A percentile compares a stretch with the other conserved stretches of the same genome.
Evolutionary conservation across 2,329 filamentous ascomycete genomes (phyloP).

Genomic region (Colletotrichum filicis): DNA sequence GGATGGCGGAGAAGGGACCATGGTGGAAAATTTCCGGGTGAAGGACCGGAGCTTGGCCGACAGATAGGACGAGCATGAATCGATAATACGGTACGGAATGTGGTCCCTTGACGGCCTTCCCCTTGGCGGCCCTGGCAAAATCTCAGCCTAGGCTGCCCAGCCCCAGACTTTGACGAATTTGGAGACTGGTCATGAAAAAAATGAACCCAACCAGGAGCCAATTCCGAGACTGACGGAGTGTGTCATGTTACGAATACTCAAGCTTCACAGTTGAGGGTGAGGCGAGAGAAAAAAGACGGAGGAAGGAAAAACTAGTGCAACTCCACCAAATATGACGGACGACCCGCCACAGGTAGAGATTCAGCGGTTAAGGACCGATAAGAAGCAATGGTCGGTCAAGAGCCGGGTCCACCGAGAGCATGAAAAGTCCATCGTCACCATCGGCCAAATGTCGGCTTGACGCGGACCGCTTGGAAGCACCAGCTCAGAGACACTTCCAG

Average conservation of each 20-base stretch:
- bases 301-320: conserved; percentile 19
- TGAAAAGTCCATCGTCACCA: conserved; percentile 28
- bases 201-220: conserved; percentile 3
- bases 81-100: conserved; percentile 17
- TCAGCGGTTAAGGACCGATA: conserved; percentile 36
- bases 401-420: conserved; percentile 33
- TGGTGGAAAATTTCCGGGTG: conserved; percentile 11
- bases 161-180: conserved; percentile 13
- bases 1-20: conserved; percentile 6
- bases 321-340: conserved; percentile 18
- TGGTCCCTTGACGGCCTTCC: conserved; percentile 9
- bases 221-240: conserved; percentile 19
- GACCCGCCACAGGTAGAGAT: conserved; percentile 30
- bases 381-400: conserved; percentile 30
- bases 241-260: conserved; percentile 13
- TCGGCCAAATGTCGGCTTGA: conserved; percentile 36
- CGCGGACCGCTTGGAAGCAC: conserved; percentile 12
- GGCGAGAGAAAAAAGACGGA: conserved; percentile 11
- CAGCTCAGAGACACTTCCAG: neutral
- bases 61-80: conserved; percentile 34
- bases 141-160: neutral
- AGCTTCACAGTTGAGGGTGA: neutral
- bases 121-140: conserved; percentile 1
- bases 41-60: conserved; percentile 34
- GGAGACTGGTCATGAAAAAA: neutral